These are phyloP conservation scores for Starmerella scarabaei DNA, from an alignment of 805 yeast genomes.

Conservation along the genomic window DNA sequence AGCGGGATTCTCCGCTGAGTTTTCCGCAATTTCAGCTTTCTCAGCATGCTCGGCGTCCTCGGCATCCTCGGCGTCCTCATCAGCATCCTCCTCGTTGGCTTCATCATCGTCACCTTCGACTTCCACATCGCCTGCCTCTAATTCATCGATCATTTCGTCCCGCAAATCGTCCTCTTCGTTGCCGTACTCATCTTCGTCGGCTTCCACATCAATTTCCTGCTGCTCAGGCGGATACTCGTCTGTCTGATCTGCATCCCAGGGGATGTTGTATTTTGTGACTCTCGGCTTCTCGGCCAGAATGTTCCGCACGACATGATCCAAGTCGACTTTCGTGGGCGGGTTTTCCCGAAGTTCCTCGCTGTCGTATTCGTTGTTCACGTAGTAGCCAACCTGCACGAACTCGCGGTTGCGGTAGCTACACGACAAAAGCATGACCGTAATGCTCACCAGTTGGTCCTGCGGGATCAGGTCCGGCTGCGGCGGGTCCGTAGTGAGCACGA, in stretches of 20 bases:
- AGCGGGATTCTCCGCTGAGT: slow-evolving; percentile 1
- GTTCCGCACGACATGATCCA: slow-evolving; percentile 86
- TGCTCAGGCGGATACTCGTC: slow-evolving; percentile 24
- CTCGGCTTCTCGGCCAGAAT: slow-evolving; percentile 94
- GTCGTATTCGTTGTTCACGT: slow-evolving; percentile 94
- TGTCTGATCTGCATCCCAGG: slow-evolving; percentile 43
- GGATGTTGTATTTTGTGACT: slow-evolving; percentile 90
- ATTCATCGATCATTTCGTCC: slow-evolving; percentile 20
- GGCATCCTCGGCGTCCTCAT: slow-evolving; percentile 7
- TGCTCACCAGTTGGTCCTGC: slow-evolving; percentile 86
- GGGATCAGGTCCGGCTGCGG: slow-evolving; percentile 95
- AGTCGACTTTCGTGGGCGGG: slow-evolving; percentile 87
- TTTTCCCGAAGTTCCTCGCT: slow-evolving; percentile 83
- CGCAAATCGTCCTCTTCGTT: slow-evolving; percentile 21
- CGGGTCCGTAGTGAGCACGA: slow-evolving; percentile 86
- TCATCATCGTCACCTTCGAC: slow-evolving; percentile 17
- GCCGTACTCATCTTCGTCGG: slow-evolving; percentile 20
- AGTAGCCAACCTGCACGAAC: slow-evolving; percentile 94
- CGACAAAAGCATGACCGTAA: slow-evolving; percentile 82
- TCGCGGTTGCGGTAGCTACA: slow-evolving; percentile 90
- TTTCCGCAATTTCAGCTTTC: slow-evolving; percentile 1
- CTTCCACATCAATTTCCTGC: slow-evolving; percentile 20
- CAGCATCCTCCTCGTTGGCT: slow-evolving; percentile 14
- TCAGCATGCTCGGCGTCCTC: slow-evolving; percentile 4
- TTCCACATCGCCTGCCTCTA: slow-evolving; percentile 21